Conservation (phyloP, 1,284 basidiomycete genomes). For the Ceratobasidium sp. region DNA sequence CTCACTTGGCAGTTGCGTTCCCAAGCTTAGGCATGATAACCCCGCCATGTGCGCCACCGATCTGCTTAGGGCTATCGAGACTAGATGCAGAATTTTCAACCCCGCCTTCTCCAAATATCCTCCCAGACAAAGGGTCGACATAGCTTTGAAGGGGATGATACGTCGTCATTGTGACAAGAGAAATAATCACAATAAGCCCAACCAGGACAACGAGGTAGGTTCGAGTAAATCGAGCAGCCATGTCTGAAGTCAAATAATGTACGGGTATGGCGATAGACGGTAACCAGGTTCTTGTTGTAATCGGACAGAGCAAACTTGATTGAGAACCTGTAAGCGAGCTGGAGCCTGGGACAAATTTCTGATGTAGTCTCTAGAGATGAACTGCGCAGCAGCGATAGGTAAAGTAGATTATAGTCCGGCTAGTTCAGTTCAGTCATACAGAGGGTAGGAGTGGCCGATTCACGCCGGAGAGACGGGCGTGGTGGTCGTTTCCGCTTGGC, state of each 20-base stretch:
- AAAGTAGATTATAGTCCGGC: too few relatives aligned
- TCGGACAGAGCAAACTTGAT: not conserved
- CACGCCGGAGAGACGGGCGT: too few relatives aligned
- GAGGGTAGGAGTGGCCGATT: too few relatives aligned
- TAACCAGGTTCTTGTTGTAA: not conserved
- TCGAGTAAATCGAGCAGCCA: conserved; percentile 45
- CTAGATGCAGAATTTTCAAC: conserved; percentile 61
- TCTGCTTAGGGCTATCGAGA: conserved; percentile 43
- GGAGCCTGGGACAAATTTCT: not conserved
- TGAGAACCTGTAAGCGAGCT: not conserved
- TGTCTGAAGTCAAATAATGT: not conserved
- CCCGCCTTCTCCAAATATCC: conserved; percentile 77
- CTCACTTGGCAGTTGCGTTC: conserved; percentile 95
- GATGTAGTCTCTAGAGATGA: too few relatives aligned
- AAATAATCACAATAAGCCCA: conserved; percentile 53
- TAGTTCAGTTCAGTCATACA: too few relatives aligned
- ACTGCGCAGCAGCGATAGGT: too few relatives aligned
- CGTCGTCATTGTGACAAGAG: conserved; percentile 63
- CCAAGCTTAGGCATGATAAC: conserved; percentile 94
- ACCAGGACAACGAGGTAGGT: conserved; percentile 51
- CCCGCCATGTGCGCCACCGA: conserved; percentile 65
- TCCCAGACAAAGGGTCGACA: conserved; percentile 76
- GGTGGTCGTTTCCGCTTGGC: too few relatives aligned
- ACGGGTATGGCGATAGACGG: not conserved
- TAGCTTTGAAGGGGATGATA: conserved; percentile 76